Evolutionary conservation across 768 basidiomycete genomes (phyloP).

Genomic region (Phanerochaete carnosa): DNA sequence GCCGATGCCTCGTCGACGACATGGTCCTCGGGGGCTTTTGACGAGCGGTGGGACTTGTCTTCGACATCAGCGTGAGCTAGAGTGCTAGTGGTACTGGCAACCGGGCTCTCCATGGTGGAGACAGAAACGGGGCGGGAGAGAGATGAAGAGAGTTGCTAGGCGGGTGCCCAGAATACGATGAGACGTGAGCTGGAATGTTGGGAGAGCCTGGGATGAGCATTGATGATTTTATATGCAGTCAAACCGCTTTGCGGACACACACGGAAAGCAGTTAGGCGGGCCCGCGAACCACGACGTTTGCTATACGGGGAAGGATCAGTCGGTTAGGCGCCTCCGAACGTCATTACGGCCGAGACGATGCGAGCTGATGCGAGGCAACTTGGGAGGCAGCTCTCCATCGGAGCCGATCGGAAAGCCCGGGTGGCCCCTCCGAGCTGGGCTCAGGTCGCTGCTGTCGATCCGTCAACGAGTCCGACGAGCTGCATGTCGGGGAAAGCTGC

Average conservation of each 20-base stretch:
- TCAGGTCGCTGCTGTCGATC: too few relatives aligned
- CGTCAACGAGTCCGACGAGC: too few relatives aligned
- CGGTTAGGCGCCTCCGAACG: neutral
- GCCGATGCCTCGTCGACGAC: neutral
- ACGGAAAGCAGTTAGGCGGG: neutral
- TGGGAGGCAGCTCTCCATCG: too few relatives aligned
- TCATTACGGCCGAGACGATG: neutral
- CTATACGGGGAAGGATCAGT: neutral
- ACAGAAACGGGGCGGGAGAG: neutral
- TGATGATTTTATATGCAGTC: neutral
- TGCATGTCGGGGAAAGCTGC: too few relatives aligned
- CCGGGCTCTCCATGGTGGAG: constrained; percentile 1
- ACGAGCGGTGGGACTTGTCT: neutral
- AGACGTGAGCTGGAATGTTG: neutral
- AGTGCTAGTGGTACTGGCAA: constrained; percentile 2
- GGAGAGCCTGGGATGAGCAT: neutral
- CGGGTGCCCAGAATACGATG: neutral
- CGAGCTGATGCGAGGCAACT: too few relatives aligned
- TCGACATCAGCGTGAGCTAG: neutral
- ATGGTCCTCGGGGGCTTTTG: neutral
- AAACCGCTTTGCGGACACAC: neutral
- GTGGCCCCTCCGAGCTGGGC: too few relatives aligned
- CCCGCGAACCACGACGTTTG: neutral
- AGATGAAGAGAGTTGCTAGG: neutral
- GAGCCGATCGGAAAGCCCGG: too few relatives aligned